Conservation (phyloP, 164 flowering plant genomes). For the Tetracentron sinense region DNA sequence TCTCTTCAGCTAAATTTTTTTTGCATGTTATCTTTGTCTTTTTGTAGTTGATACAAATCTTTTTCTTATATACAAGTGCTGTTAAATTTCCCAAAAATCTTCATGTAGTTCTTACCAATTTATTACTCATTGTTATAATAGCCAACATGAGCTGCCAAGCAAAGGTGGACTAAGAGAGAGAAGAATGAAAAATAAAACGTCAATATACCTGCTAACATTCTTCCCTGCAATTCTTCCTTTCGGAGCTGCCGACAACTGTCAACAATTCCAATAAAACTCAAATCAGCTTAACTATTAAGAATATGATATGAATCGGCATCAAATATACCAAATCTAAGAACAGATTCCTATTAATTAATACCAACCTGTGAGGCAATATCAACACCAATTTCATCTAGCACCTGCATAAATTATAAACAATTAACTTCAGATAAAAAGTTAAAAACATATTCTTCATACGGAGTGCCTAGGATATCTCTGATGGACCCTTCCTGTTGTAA, state of each 20-base stretch:
- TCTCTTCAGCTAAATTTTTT: no score
- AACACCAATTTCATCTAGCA: constrained; percentile 93
- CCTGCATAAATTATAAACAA: constrained; percentile 38
- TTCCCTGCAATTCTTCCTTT: constrained; percentile 77
- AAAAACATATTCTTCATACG: no score
- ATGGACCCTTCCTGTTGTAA: background rate
- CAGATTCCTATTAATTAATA: background rate
- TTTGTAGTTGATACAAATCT: no score
- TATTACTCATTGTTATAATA: no score
- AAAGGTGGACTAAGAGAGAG: background rate
- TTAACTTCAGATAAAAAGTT: background rate
- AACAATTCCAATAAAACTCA: constrained; percentile 12
- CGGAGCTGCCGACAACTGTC: constrained; percentile 90
- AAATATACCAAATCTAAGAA: background rate
- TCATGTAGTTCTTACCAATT: no score
- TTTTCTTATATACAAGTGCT: no score
- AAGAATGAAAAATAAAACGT: background rate
- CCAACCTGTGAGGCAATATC: constrained; percentile 95
- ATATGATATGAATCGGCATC: background rate
- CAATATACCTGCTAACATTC: constrained; percentile 62
- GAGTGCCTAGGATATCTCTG: background rate
- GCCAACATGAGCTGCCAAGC: no score
- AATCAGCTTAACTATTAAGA: constrained; percentile 11
- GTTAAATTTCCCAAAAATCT: no score
- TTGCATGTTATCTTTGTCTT: no score